Conservation (phyloP, 148 eudicot species). For the Spergularia bocconei region DNA sequence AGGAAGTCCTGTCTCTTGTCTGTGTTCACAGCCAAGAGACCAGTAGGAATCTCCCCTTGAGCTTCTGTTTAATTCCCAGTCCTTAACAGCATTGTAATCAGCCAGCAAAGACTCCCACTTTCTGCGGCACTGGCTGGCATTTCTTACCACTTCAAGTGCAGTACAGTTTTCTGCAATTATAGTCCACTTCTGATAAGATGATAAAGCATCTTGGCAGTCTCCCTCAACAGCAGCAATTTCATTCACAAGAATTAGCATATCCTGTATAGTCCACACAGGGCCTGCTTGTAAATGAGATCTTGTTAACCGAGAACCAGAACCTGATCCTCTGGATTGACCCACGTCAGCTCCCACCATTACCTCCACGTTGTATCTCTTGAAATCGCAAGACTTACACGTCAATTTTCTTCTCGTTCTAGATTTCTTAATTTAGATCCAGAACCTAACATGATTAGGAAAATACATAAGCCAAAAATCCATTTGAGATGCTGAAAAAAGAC, state of each 20-base stretch:
- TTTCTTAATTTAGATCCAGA: constrained; percentile 15
- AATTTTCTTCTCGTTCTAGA: neutral
- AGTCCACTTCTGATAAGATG: constrained; percentile 79
- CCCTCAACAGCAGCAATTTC: constrained; percentile 55
- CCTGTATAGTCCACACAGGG: constrained; percentile 57
- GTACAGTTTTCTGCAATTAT: constrained; percentile 56
- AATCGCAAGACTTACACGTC: neutral
- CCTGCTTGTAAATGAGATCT: constrained; percentile 52
- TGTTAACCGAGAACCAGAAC: constrained; percentile 50
- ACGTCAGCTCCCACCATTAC: constrained; percentile 26
- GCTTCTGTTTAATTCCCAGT: constrained; percentile 23
- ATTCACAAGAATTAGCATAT: constrained; percentile 56
- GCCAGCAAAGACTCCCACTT: constrained; percentile 55
- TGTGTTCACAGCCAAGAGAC: constrained; percentile 35
- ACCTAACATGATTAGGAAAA: constrained; percentile 17
- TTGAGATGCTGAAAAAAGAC: too few relatives aligned
- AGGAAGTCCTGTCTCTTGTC: constrained; percentile 36
- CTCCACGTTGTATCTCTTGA: constrained; percentile 5
- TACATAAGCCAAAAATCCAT: neutral
- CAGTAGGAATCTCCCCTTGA: constrained; percentile 33
- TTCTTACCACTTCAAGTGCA: constrained; percentile 52
- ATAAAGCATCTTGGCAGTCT: constrained; percentile 51
- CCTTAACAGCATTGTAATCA: constrained; percentile 39
- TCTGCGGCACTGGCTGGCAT: constrained; percentile 56
- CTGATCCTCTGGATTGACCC: constrained; percentile 22